phyloP scores from a whole-genome alignment of 2,329 filamentous ascomycete genomes.

The Pseudocercospora eumusae region DNA sequence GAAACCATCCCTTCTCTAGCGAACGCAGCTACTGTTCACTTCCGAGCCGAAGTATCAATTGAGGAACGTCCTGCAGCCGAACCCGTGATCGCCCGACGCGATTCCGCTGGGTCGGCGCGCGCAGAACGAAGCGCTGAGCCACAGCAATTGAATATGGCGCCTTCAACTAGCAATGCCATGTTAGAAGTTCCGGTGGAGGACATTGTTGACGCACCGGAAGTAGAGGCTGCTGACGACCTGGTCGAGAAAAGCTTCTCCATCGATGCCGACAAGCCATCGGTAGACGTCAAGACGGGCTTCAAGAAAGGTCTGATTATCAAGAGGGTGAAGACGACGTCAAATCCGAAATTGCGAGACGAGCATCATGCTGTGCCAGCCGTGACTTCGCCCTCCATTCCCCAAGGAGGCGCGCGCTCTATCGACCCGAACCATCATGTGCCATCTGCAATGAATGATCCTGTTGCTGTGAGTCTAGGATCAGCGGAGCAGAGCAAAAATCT shows the following conservation, averaged over 20 bases:
- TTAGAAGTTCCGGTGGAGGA: not conserved
- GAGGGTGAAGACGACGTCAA: not conserved
- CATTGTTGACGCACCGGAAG: not conserved
- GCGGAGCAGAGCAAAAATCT: not conserved
- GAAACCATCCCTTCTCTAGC: not conserved
- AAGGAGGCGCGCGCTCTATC: not conserved
- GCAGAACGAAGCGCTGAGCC: not conserved
- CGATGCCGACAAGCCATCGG: not conserved
- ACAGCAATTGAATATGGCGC: not conserved
- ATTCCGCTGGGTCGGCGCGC: not conserved
- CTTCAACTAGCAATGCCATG: not conserved
- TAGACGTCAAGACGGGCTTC: not conserved
- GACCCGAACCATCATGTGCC: not conserved
- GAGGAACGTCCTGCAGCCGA: not conserved
- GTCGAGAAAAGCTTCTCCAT: not conserved
- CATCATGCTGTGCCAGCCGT: not conserved
- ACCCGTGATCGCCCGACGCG: not conserved
- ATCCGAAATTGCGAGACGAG: not conserved
- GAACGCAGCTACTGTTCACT: not conserved
- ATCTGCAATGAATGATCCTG: not conserved
- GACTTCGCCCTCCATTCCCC: not conserved
- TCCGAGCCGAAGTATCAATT: not conserved
- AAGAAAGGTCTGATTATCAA: not conserved
- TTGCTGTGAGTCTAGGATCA: not conserved
- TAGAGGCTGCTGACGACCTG: not conserved